phyloP scores from a whole-genome alignment of 305 asterid species.

The Andrographis paniculata region DNA sequence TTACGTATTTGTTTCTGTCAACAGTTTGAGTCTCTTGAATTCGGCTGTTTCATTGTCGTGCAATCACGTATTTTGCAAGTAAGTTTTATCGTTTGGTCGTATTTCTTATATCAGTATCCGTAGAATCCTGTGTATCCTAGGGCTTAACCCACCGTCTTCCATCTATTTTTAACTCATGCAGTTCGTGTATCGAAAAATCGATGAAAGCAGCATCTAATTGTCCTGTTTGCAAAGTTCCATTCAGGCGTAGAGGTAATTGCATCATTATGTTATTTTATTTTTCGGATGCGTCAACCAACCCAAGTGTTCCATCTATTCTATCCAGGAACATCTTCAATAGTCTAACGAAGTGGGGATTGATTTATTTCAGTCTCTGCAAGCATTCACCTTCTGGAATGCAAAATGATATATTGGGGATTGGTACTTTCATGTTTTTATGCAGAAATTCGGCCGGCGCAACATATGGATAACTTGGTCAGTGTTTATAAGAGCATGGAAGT shows the following conservation, averaged over 20 bases:
- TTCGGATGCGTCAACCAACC: too few relatives aligned
- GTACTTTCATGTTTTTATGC: neutral
- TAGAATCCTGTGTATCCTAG: neutral
- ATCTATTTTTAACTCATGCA: slow-evolving; percentile 22
- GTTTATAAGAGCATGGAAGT: slow-evolving; percentile 93
- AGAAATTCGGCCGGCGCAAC: slow-evolving; percentile 93
- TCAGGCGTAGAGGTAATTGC: slow-evolving; percentile 79
- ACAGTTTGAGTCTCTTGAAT: slow-evolving; percentile 76
- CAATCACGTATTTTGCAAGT: slow-evolving; percentile 94
- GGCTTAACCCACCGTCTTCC: slow-evolving; percentile 5
- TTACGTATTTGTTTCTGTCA: slow-evolving; percentile 2
- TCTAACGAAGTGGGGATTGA: too few relatives aligned
- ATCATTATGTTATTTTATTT: too few relatives aligned
- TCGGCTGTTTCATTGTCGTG: slow-evolving; percentile 75
- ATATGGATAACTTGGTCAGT: slow-evolving; percentile 85
- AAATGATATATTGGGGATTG: too few relatives aligned
- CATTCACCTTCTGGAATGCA: too few relatives aligned
- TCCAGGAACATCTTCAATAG: too few relatives aligned
- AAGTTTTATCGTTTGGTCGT: slow-evolving; percentile 17
- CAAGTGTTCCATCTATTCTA: too few relatives aligned
- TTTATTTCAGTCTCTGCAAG: too few relatives aligned
- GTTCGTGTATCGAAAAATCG: slow-evolving; percentile 67
- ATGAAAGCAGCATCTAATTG: slow-evolving; percentile 73
- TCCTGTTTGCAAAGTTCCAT: slow-evolving; percentile 95
- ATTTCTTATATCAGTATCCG: slow-evolving; percentile 1